A percentile compares a stretch with the other conserved stretches of the same genome.
phyloP scores from a whole-genome alignment of 208 protist genomes.

The Leishmania gerbilli region DNA sequence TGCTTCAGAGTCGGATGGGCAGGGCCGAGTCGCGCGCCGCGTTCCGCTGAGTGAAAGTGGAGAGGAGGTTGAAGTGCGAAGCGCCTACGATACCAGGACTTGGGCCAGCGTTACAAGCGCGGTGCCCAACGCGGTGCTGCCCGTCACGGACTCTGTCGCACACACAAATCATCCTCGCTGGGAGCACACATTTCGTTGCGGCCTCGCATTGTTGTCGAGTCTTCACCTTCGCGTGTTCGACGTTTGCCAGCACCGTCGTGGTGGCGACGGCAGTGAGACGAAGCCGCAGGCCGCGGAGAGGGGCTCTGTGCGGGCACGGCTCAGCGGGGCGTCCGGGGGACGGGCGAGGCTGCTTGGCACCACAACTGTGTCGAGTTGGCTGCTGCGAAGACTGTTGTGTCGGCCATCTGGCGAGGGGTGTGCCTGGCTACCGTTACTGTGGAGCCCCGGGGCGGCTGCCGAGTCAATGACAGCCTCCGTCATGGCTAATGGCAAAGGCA shows the following conservation, averaged over 20 bases:
- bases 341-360: slow-evolving; percentile 20
- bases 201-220: slow-evolving; percentile 14
- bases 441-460: slow-evolving; percentile 8
- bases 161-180: slow-evolving; percentile 29
- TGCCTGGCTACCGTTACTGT: slow-evolving; percentile 32
- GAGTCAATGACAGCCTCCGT: neutral
- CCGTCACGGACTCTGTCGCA: slow-evolving; percentile 26
- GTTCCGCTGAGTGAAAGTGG: neutral
- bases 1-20: neutral
- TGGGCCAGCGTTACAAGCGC: neutral
- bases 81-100: neutral
- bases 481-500: neutral
- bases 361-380: slow-evolving; percentile 13
- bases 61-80: neutral
- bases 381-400: slow-evolving; percentile 17
- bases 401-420: slow-evolving; percentile 10
- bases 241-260: neutral
- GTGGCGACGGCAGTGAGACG: neutral
- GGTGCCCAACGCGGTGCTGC: neutral
- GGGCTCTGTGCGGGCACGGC: neutral
- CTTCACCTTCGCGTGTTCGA: slow-evolving; percentile 39
- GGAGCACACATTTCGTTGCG: slow-evolving; percentile 38
- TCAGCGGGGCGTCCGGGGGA: neutral
- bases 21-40: neutral
- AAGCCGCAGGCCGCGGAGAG: neutral